These are phyloP conservation scores for Plasmodium yoelii DNA, from an alignment of 169 alveolate genomes.

Conservation along the genomic window DNA sequence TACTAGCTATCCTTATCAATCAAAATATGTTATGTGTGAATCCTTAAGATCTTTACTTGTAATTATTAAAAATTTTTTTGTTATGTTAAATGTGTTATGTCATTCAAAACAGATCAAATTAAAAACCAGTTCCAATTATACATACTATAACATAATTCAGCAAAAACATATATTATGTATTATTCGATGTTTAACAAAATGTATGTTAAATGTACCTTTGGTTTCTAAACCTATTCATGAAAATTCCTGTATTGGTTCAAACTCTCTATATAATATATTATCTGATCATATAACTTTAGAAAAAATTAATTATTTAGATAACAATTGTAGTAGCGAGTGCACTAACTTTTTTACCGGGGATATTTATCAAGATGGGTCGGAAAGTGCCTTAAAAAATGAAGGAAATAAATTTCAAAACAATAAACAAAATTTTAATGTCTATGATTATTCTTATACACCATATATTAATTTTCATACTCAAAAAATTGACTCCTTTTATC, in stretches of 20 bases:
- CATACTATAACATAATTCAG: conserved; percentile 55
- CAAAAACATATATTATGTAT: conserved; percentile 72
- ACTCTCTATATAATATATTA: conserved; percentile 10
- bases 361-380: background rate
- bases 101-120: conserved; percentile 40
- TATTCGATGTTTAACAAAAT: conserved; percentile 70
- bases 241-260: conserved; percentile 35
- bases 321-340: background rate
- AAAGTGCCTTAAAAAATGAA: background rate
- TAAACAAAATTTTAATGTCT: conserved; percentile 12
- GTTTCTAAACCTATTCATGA: conserved; percentile 74
- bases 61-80: conserved; percentile 66
- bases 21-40: conserved; percentile 76
- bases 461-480: conserved; percentile 13
- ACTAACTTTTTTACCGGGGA: background rate
- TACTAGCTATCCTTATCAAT: conserved; percentile 46
- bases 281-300: conserved; percentile 65
- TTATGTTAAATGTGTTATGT: conserved; percentile 46
- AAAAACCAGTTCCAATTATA: conserved; percentile 31
- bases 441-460: conserved; percentile 63
- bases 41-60: conserved; percentile 59
- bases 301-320: conserved; percentile 58
- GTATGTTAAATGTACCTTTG: conserved; percentile 76
- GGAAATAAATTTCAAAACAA: background rate
- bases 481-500: conserved; percentile 29